Evolutionary conservation across 2,329 filamentous ascomycete species (phyloP), one percentile per base, ranked within the genome.

Genomic region (Colletotrichum brevisporum): DNA sequence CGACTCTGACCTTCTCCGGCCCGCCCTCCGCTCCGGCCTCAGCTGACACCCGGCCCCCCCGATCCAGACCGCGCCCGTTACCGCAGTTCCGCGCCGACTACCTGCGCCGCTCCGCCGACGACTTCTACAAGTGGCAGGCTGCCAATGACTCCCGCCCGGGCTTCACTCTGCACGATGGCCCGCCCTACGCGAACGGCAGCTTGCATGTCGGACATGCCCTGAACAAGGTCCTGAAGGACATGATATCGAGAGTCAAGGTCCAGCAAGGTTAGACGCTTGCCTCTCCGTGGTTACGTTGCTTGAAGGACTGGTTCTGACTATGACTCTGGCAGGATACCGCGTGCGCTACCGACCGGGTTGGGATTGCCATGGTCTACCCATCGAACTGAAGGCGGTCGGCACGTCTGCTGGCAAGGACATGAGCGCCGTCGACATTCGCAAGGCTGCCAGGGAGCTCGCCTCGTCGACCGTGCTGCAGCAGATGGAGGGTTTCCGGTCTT

Each of bases 331-430:
- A 81, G 75, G 94, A 18, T 91, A 88, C 73, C 86, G 89, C 71
- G 91, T 98, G 41, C 86, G 90, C 47, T 99, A 97, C 76, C 86
- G 94, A 16, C 96, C 96, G 2, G 95, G 96, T 53, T 99, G 96
- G 96, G 97, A 99, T 78, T 99, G 96, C 73, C 96, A 99, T 83
- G 96, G 96, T 0, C 86, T 99, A 56, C 96, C 96, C 1, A 99
- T 99, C 76, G 96, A 99, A 85, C 87, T 98, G 75, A 99, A 98
- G 82, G 96, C 95, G 26, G 86, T 99, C 16, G 92, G 92, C 74
- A 81, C 83, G 8, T 73, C 76, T 80, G 73, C 79, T 78, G 71
- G 71, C 75, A 84, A 83, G 70, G 76, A 74, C 55, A 84, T 85
- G 76, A 83, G 80, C 26, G 81, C 89, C 0, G 82, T 89, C 57